A percentile compares a stretch with the other conserved stretches of the same genome.
Evolutionary conservation across 2,329 filamentous ascomycete genomes (phyloP).

Genomic region (Cyanodermella asteris): DNA sequence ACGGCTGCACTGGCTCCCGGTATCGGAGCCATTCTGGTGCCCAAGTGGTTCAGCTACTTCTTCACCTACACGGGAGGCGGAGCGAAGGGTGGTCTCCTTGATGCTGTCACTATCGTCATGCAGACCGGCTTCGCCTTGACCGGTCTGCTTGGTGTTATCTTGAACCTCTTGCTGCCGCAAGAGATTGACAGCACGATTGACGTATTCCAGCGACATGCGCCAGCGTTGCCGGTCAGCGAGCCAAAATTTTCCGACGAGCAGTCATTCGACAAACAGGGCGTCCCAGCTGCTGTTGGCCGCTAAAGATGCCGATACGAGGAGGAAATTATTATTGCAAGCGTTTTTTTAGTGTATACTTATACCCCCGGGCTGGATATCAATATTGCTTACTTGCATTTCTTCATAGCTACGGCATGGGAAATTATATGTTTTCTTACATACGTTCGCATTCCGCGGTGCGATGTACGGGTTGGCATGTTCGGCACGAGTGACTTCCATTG

Average conservation of each 20-base stretch:
- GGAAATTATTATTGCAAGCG: no score
- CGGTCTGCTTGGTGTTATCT: conserved; percentile 46
- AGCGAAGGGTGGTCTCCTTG: conserved; percentile 37
- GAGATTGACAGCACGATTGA: no score
- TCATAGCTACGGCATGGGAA: no score
- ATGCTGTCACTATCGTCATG: conserved; percentile 42
- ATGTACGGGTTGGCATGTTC: no score
- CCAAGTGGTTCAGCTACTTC: conserved; percentile 25
- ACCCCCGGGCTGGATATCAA: no score
- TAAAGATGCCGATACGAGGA: no score
- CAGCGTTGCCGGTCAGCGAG: conserved; percentile 5
- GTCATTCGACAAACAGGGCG: conserved; percentile 1
- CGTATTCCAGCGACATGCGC: conserved; percentile 24
- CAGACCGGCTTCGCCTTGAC: conserved; percentile 40
- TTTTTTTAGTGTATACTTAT: no score
- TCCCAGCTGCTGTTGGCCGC: background rate
- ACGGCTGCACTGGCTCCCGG: conserved; percentile 39
- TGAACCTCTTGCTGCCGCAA: conserved; percentile 52
- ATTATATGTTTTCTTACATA: no score
- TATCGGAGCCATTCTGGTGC: conserved; percentile 29
- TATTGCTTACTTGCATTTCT: no score
- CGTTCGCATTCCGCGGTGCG: no score
- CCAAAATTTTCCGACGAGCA: conserved; percentile 3
- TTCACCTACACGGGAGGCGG: conserved; percentile 31
- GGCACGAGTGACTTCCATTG: no score